Conservation (phyloP, 257 asterid species). For the Plectranthus barbatus region DNA sequence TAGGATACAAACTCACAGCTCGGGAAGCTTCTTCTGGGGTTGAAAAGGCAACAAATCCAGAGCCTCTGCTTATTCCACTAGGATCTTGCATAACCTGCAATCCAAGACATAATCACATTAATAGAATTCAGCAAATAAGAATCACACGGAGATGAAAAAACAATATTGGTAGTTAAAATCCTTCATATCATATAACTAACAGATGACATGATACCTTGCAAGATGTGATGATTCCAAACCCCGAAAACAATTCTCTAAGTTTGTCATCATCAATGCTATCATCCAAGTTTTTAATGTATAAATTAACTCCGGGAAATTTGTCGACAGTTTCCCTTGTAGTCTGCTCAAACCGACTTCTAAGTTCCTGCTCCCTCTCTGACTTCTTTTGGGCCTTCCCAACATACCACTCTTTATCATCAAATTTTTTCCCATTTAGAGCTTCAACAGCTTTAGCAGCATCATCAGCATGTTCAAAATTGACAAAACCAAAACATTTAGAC, state of each 20-base stretch:
- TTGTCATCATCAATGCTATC: conserved; percentile 59
- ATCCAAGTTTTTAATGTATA: conserved; percentile 53
- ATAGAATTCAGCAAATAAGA: background rate
- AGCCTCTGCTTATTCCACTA: conserved; percentile 45
- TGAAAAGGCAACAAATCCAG: conserved; percentile 50
- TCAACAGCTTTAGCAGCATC: conserved; percentile 69
- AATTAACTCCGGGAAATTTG: conserved; percentile 47
- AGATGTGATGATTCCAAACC: conserved; percentile 49
- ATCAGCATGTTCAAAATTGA: conserved; percentile 62
- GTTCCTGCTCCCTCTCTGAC: conserved; percentile 60
- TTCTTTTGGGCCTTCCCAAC: conserved; percentile 72
- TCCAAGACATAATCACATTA: background rate
- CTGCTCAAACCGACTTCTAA: conserved; percentile 53
- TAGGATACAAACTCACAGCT: conserved; percentile 31
- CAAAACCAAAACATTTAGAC: conserved; percentile 59
- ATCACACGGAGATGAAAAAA: background rate
- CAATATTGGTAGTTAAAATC: background rate
- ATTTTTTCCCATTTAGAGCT: conserved; percentile 45
- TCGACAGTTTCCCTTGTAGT: conserved; percentile 48
- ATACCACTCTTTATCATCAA: conserved; percentile 61
- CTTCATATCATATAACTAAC: background rate
- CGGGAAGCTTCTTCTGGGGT: conserved; percentile 43
- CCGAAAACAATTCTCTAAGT: conserved; percentile 51
- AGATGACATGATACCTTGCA: conserved; percentile 38
- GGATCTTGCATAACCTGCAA: conserved; percentile 44